Conservation (phyloP, 306 rosid genomes). For the Hippophae gyantsensis region DNA sequence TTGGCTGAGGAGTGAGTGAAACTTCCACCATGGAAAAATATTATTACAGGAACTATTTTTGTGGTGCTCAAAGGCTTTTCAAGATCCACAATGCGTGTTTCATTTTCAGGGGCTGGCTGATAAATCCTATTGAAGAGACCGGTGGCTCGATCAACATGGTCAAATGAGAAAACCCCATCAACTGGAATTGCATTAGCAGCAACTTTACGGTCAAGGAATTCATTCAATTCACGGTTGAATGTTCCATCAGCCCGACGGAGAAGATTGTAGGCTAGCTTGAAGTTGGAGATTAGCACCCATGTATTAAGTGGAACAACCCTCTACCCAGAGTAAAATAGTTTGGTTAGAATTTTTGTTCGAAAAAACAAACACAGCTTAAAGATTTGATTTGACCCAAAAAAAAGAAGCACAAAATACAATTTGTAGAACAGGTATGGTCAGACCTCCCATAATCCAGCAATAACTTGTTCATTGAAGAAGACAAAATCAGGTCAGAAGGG, state of each 20-base stretch:
- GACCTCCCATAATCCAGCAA: too few species aligned
- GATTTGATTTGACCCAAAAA: not conserved
- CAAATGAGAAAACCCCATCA: constrained; percentile 81
- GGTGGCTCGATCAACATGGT: constrained; percentile 58
- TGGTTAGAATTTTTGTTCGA: constrained; percentile 10
- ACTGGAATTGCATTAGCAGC: constrained; percentile 59
- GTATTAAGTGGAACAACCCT: constrained; percentile 87
- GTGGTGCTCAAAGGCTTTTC: constrained; percentile 59
- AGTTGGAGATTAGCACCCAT: constrained; percentile 91
- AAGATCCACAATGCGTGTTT: constrained; percentile 36
- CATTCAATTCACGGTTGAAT: constrained; percentile 68
- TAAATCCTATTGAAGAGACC: constrained; percentile 66
- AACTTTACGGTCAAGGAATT: constrained; percentile 81
- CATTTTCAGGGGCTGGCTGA: constrained; percentile 40
- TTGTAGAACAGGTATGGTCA: not conserved
- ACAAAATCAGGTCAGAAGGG: too few species aligned
- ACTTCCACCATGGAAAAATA: constrained; percentile 90
- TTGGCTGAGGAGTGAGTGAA: constrained; percentile 89
- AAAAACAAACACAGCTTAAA: not conserved
- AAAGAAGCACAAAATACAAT: not conserved
- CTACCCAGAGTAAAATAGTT: constrained; percentile 22
- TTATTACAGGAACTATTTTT: constrained; percentile 57
- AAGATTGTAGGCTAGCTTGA: constrained; percentile 82
- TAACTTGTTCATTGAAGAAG: too few species aligned
- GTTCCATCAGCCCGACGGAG: constrained; percentile 88